Percentiles rank a stretch among this genome's conserved stretches.
These are phyloP conservation scores for Tranzscheliella williamsii DNA, from an alignment of 1,284 basidiomycete genomes.

Conservation along the genomic window DNA sequence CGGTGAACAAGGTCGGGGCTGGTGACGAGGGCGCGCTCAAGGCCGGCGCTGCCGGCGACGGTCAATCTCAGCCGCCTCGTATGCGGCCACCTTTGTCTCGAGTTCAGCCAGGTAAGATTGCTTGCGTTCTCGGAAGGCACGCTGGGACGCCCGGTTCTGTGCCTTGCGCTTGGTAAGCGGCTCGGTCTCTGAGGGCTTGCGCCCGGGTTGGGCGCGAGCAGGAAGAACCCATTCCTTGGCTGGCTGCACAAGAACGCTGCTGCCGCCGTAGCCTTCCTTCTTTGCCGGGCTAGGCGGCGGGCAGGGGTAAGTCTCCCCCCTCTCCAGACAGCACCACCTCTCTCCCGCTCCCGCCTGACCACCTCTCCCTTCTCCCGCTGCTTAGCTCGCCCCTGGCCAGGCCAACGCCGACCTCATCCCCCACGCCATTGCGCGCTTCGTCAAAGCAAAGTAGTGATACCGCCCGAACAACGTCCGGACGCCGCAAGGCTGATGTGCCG, in stretches of 20 bases:
- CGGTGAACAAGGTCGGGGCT: too few species aligned
- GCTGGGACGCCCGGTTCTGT: constrained; percentile 51
- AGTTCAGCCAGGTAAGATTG: constrained; percentile 48
- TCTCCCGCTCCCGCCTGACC: background rate
- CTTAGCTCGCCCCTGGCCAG: constrained; percentile 1
- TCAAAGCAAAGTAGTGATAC: constrained; percentile 33
- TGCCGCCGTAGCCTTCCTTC: too few species aligned
- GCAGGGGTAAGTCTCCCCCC: too few species aligned
- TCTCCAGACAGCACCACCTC: too few species aligned
- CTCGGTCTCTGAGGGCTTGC: constrained; percentile 55
- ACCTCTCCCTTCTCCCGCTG: background rate
- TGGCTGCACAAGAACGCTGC: constrained; percentile 41
- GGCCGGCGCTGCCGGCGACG: too few species aligned
- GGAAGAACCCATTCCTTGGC: constrained; percentile 58
- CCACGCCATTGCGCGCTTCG: constrained; percentile 32
- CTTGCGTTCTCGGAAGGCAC: constrained; percentile 52
- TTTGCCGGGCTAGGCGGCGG: too few species aligned
- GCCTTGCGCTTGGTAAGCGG: constrained; percentile 59
- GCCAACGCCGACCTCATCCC: constrained; percentile 25
- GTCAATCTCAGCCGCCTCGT: constrained; percentile 52
- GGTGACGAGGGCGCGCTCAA: too few species aligned
- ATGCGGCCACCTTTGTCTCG: constrained; percentile 53
- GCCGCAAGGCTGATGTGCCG: too few species aligned
- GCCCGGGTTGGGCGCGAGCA: constrained; percentile 57
- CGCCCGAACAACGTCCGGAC: too few species aligned